Percentiles rank a stretch among this genome's conserved stretches.
Evolutionary conservation across 345 rosid genomes (phyloP).

Genomic region (Brassica nigra): DNA sequence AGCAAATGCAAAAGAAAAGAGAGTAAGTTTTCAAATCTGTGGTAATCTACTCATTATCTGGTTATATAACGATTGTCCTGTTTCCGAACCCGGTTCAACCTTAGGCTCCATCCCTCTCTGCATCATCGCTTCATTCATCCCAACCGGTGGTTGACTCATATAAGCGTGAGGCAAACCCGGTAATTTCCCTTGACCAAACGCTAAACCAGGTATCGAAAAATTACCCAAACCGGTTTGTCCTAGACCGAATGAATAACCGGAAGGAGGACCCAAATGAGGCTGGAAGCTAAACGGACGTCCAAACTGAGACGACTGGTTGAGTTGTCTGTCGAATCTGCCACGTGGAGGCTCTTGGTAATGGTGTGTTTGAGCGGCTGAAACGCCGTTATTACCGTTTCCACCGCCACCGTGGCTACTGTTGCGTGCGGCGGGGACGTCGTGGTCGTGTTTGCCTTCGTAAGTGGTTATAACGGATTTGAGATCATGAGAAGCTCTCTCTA

Average conservation of each 20-base stretch:
- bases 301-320: constrained; percentile 45
- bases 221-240: constrained; percentile 60
- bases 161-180: constrained; percentile 64
- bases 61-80: constrained; percentile 63
- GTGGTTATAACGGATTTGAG: constrained; percentile 94
- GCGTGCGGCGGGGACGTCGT: constrained; percentile 93
- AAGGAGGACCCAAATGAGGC: constrained; percentile 54
- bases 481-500: constrained; percentile 98
- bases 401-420: constrained; percentile 60
- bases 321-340: constrained; percentile 58
- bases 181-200: constrained; percentile 62
- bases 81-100: constrained; percentile 69
- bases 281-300: constrained; percentile 74
- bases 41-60: constrained; percentile 87
- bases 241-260: constrained; percentile 68
- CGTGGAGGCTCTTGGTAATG: constrained; percentile 55
- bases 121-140: constrained; percentile 59
- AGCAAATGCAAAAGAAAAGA: constrained; percentile 19
- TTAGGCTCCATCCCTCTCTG: constrained; percentile 78
- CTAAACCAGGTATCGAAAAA: constrained; percentile 70
- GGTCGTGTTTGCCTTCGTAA: constrained; percentile 97
- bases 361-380: constrained; percentile 48
- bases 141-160: constrained; percentile 58
- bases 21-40: constrained; percentile 29
- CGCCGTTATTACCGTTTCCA: constrained; percentile 35